These are phyloP conservation scores for Sporothrix variecibatus DNA, from an alignment of 2,329 filamentous ascomycete genomes.

Conservation along the genomic window DNA sequence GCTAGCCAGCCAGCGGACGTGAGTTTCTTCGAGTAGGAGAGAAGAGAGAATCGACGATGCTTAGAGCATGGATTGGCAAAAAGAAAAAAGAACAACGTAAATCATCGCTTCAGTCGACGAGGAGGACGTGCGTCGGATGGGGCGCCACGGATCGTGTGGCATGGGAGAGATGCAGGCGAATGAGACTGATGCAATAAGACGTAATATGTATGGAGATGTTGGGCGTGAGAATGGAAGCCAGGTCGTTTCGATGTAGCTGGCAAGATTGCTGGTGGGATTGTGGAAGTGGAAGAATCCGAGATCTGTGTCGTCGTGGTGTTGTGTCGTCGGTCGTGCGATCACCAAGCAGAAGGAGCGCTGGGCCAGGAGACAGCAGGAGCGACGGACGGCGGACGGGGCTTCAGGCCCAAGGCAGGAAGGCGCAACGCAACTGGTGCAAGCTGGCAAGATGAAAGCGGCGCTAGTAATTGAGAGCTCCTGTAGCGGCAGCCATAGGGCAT, in stretches of 20 bases:
- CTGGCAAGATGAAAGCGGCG: conserved; percentile 23
- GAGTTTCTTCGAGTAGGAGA: not conserved
- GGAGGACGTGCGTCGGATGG: not conserved
- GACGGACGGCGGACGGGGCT: conserved; percentile 2
- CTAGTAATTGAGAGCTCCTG: conserved; percentile 4
- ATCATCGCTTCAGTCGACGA: conserved; percentile 10
- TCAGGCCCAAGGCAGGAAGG: conserved; percentile 11
- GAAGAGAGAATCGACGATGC: not conserved
- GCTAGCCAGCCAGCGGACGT: not conserved
- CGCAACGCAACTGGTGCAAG: conserved; percentile 23
- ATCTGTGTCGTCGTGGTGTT: not conserved
- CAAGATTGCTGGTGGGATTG: not conserved
- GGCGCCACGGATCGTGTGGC: conserved; percentile 1
- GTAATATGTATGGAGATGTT: not conserved
- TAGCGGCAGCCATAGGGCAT: not conserved
- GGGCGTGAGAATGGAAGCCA: not conserved
- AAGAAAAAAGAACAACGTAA: conserved; percentile 6
- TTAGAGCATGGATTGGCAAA: not conserved
- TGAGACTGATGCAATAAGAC: not conserved
- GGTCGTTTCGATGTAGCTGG: not conserved
- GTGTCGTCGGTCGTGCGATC: conserved; percentile 8
- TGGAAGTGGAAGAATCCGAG: not conserved
- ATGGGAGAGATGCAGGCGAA: not conserved
- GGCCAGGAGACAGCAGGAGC: not conserved
- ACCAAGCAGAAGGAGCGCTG: conserved; percentile 7